Percentiles rank a stretch among this genome's conserved stretches.
phyloP scores from a whole-genome alignment of 2,329 filamentous ascomycete genomes.

The Hypoxylon sp. region DNA sequence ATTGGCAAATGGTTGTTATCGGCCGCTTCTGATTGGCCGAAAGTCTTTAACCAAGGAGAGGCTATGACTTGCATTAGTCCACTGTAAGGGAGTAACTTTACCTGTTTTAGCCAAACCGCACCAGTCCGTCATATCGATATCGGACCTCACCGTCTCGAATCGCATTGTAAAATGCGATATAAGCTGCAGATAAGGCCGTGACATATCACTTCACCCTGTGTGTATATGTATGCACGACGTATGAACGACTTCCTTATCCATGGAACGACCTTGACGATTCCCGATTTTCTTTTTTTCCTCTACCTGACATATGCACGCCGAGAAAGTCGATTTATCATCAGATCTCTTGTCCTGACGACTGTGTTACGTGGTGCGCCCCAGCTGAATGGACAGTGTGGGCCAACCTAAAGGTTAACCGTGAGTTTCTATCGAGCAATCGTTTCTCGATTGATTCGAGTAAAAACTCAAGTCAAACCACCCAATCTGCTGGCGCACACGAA shows the following conservation, averaged over 20 bases:
- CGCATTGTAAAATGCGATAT: not conserved
- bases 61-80: constrained; percentile 44
- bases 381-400: constrained; percentile 31
- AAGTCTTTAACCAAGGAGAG: constrained; percentile 20
- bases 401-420: constrained; percentile 20
- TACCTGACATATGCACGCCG: constrained; percentile 3
- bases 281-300: not conserved
- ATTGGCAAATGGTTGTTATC: constrained; percentile 43
- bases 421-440: constrained; percentile 50
- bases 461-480: constrained; percentile 38
- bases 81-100: constrained; percentile 19
- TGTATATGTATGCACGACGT: not conserved
- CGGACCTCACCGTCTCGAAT: constrained; percentile 39
- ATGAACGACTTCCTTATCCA: not conserved
- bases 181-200: constrained; percentile 12
- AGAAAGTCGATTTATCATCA: constrained; percentile 14
- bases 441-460: constrained; percentile 53
- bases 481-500: constrained; percentile 34
- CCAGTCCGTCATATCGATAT: constrained; percentile 23
- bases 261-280: not conserved
- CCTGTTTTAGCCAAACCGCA: constrained; percentile 29
- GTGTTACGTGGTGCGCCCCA: constrained; percentile 35
- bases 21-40: constrained; percentile 34
- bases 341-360: constrained; percentile 32
- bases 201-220: constrained; percentile 5